Evolutionary conservation across 2,329 filamentous ascomycete species (phyloP).

Genomic region (Penicillium corylophilum): DNA sequence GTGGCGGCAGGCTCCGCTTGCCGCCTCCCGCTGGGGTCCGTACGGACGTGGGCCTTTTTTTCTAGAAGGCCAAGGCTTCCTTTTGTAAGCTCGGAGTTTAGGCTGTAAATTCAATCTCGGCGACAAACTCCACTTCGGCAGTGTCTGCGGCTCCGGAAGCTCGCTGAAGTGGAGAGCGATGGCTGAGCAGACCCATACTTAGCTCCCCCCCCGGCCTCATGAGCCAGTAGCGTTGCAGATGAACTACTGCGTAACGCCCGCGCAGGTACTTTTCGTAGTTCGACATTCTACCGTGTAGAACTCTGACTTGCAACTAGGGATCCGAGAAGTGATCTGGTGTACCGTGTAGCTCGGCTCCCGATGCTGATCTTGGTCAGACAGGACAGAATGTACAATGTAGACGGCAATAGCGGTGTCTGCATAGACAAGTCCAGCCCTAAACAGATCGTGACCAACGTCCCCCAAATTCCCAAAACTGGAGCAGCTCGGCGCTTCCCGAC

Average conservation of each 20-base stretch:
- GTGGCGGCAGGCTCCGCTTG: slow-evolving; percentile 7
- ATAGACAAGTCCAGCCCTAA: background rate
- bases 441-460: background rate
- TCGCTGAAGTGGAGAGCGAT: slow-evolving; percentile 20
- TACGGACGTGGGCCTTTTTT: background rate
- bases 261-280: background rate
- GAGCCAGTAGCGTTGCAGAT: slow-evolving; percentile 11
- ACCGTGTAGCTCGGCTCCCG: slow-evolving; percentile 4
- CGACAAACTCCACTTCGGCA: slow-evolving; percentile 22
- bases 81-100: slow-evolving; percentile 8
- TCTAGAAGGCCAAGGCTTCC: background rate
- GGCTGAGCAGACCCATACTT: slow-evolving; percentile 7
- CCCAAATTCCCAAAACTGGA: background rate
- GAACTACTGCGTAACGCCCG: background rate
- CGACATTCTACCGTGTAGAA: slow-evolving; percentile 6
- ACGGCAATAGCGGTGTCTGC: background rate
- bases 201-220: slow-evolving; percentile 19
- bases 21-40: slow-evolving; percentile 1
- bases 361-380: background rate
- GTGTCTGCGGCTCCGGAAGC: slow-evolving; percentile 28
- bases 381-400: background rate
- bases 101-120: slow-evolving; percentile 2
- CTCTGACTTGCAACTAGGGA: background rate
- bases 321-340: background rate
- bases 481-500: slow-evolving; percentile 15